Conservation (phyloP, 2,329 filamentous ascomycete genomes). For the Colletotrichum chlorophyti region DNA sequence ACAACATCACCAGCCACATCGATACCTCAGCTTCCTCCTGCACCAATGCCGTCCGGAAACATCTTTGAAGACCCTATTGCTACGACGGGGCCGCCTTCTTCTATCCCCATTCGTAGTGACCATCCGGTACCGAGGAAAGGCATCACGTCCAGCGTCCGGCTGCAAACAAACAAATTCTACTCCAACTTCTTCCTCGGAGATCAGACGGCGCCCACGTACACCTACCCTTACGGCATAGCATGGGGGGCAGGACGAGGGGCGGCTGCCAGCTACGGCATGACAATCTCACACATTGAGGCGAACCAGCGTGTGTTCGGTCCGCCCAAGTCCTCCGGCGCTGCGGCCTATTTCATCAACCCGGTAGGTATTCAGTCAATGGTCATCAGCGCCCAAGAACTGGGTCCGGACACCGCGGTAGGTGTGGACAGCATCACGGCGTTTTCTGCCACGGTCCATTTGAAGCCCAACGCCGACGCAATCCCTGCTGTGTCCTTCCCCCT, state of each 20-base stretch:
- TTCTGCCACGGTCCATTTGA: constrained; percentile 73
- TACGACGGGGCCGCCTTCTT: constrained; percentile 55
- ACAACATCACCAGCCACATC: not conserved
- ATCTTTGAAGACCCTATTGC: constrained; percentile 65
- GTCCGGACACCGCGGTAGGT: constrained; percentile 61
- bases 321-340: constrained; percentile 60
- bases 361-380: constrained; percentile 82
- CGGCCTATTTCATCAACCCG: constrained; percentile 80
- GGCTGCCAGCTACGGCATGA: constrained; percentile 77
- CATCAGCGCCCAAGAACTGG: constrained; percentile 79
- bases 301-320: constrained; percentile 72
- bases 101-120: constrained; percentile 55
- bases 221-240: constrained; percentile 75
- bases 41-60: constrained; percentile 43
- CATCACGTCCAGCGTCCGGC: constrained; percentile 53
- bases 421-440: constrained; percentile 62
- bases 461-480: constrained; percentile 54
- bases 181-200: constrained; percentile 80
- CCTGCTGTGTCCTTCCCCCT: constrained; percentile 79
- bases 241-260: constrained; percentile 71
- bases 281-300: constrained; percentile 75
- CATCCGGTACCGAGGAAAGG: constrained; percentile 65
- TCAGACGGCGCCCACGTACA: constrained; percentile 74
- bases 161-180: constrained; percentile 83
- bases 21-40: constrained; percentile 1